Conservation (phyloP, 768 basidiomycete species). For the Termitomyces sp. region DNA sequence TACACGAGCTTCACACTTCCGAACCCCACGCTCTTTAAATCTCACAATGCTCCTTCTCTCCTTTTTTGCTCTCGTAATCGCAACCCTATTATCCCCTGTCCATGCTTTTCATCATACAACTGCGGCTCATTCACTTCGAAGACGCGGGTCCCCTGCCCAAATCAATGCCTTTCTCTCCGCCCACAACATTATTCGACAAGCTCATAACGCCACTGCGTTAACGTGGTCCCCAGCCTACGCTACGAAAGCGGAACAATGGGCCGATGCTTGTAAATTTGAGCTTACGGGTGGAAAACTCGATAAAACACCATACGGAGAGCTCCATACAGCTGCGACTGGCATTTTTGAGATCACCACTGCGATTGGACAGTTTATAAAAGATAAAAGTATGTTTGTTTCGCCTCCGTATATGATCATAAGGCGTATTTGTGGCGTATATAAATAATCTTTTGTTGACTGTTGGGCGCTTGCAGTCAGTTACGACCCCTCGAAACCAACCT, state of each 20-base stretch:
- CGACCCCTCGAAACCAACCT: slow-evolving; percentile 42
- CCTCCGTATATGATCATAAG: neutral
- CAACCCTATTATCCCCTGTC: neutral
- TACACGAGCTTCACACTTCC: slow-evolving; percentile 10
- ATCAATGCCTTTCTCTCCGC: slow-evolving; percentile 34
- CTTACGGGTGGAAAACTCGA: slow-evolving; percentile 44
- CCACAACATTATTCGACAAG: slow-evolving; percentile 46
- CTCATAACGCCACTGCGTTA: slow-evolving; percentile 39
- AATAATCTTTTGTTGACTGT: neutral
- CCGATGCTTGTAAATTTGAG: slow-evolving; percentile 42
- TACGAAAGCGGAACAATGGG: slow-evolving; percentile 46
- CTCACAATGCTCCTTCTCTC: slow-evolving; percentile 5
- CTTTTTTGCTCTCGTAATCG: slow-evolving; percentile 3
- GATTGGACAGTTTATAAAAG: slow-evolving; percentile 45
- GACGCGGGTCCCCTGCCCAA: slow-evolving; percentile 21
- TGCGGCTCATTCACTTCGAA: slow-evolving; percentile 7
- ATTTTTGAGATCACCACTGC: slow-evolving; percentile 37
- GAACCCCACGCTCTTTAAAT: slow-evolving; percentile 34
- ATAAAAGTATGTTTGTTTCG: slow-evolving; percentile 37
- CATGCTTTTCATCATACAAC: slow-evolving; percentile 3
- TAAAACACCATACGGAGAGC: slow-evolving; percentile 46
- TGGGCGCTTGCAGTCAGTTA: slow-evolving; percentile 29
- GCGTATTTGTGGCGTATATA: neutral
- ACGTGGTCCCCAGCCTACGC: slow-evolving; percentile 49
- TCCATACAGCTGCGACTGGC: slow-evolving; percentile 52